These are phyloP conservation scores for Exophiala calicioides DNA, from an alignment of 2,329 filamentous ascomycete species.

Conservation along the genomic window DNA sequence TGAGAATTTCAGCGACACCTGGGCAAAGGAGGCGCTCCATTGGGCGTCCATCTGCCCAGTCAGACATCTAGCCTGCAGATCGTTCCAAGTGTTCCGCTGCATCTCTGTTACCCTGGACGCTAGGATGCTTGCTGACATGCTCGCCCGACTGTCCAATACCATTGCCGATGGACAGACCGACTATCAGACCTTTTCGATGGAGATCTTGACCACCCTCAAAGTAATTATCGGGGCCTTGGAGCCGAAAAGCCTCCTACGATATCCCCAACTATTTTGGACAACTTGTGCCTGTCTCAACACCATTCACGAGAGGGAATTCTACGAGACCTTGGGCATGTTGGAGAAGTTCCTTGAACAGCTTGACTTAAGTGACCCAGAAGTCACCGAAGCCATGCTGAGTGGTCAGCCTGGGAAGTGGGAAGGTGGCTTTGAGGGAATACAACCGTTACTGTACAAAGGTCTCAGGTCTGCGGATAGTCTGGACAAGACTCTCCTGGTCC, in stretches of 20 bases:
- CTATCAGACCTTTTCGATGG: slow-evolving; percentile 96
- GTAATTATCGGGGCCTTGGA: slow-evolving; percentile 86
- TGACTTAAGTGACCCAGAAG: slow-evolving; percentile 69
- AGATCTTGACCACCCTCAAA: slow-evolving; percentile 91
- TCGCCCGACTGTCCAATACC: slow-evolving; percentile 90
- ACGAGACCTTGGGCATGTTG: slow-evolving; percentile 88
- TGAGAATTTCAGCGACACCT: slow-evolving; percentile 83
- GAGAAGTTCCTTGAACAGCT: slow-evolving; percentile 82
- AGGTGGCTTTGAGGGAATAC: slow-evolving; percentile 80
- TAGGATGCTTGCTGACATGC: slow-evolving; percentile 94
- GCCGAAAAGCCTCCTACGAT: slow-evolving; percentile 75
- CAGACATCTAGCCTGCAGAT: slow-evolving; percentile 89
- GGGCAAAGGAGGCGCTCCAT: slow-evolving; percentile 83
- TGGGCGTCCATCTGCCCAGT: slow-evolving; percentile 98
- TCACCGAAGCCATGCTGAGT: slow-evolving; percentile 72
- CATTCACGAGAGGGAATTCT: slow-evolving; percentile 92
- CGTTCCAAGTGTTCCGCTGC: slow-evolving; percentile 95
- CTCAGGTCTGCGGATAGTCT: slow-evolving; percentile 82
- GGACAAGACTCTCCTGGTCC: slow-evolving; percentile 71
- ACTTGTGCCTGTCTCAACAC: slow-evolving; percentile 95
- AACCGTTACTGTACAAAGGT: slow-evolving; percentile 86
- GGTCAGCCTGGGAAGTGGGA: slow-evolving; percentile 86
- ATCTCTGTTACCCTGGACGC: slow-evolving; percentile 89
- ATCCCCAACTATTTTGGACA: slow-evolving; percentile 97
- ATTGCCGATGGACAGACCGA: slow-evolving; percentile 93